These are phyloP conservation scores for Mycothermus thermophilus DNA, from an alignment of 495 filamentous ascomycete species.

Conservation along the genomic window DNA sequence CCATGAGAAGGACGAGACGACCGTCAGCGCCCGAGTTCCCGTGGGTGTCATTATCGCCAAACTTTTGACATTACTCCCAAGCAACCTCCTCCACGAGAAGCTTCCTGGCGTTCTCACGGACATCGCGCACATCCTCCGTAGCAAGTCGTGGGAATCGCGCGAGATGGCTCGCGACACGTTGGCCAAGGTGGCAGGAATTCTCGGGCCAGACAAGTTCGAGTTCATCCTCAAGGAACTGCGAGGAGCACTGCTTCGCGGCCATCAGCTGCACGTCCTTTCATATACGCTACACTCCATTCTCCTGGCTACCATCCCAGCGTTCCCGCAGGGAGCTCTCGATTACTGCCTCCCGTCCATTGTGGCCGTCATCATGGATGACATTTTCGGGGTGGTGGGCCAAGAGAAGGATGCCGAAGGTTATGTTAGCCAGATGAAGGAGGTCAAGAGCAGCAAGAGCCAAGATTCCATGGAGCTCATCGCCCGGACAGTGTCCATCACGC, in stretches of 20 bases:
- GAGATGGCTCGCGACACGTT: slow-evolving; percentile 84
- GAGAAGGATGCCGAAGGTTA: slow-evolving; percentile 98
- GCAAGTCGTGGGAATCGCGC: slow-evolving; percentile 72
- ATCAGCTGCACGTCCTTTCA: slow-evolving; percentile 89
- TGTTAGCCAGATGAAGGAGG: slow-evolving; percentile 87
- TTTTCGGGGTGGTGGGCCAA: slow-evolving; percentile 86
- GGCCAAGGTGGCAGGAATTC: slow-evolving; percentile 59
- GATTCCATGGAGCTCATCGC: slow-evolving; percentile 94
- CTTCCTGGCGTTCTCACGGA: slow-evolving; percentile 78
- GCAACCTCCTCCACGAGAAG: slow-evolving; percentile 50
- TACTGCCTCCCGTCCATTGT: slow-evolving; percentile 71
- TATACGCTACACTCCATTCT: slow-evolving; percentile 91
- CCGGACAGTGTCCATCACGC: slow-evolving; percentile 56
- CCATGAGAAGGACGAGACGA: slow-evolving; percentile 84
- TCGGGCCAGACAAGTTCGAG: slow-evolving; percentile 70
- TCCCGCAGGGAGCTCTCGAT: slow-evolving; percentile 71
- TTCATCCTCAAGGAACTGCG: slow-evolving; percentile 90
- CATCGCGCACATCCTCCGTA: slow-evolving; percentile 81
- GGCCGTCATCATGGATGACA: slow-evolving; percentile 88
- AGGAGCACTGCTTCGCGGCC: slow-evolving; percentile 64
- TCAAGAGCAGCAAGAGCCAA: slow-evolving; percentile 93
- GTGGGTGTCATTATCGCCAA: slow-evolving; percentile 79
- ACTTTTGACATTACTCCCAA: slow-evolving; percentile 65
- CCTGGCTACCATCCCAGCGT: slow-evolving; percentile 55
- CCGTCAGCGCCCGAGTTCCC: slow-evolving; percentile 79